Evolutionary conservation across 2,329 filamentous ascomycete genomes (phyloP).

Genomic region (Aspergillus candidus): DNA sequence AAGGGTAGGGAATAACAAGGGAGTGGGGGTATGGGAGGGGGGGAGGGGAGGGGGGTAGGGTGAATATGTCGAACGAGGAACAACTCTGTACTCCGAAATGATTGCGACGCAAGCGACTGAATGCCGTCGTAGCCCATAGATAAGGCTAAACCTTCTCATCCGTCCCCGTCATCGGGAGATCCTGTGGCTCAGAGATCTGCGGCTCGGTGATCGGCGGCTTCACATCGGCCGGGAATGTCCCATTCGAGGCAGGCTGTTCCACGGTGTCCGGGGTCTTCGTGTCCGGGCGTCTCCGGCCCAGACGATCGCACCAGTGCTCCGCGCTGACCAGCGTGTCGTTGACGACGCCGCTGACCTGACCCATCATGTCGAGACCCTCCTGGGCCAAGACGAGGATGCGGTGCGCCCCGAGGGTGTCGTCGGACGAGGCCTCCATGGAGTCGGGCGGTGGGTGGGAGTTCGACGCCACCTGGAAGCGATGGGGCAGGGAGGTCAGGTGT

Average conservation of each 20-base stretch:
- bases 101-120: too few relatives aligned
- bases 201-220: constrained; percentile 20
- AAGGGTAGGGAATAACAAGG: too few relatives aligned
- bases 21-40: too few relatives aligned
- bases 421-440: constrained; percentile 30
- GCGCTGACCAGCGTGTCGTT: constrained; percentile 86
- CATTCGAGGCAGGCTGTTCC: constrained; percentile 13
- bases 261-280: constrained; percentile 18
- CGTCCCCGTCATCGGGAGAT: constrained; percentile 33
- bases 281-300: constrained; percentile 51
- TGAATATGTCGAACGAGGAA: too few relatives aligned
- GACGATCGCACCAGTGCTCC: constrained; percentile 79
- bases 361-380: constrained; percentile 91
- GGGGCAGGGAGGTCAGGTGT: constrained; percentile 77
- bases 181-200: constrained; percentile 15
- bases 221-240: constrained; percentile 22
- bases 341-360: constrained; percentile 79
- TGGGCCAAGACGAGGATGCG: constrained; percentile 78
- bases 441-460: constrained; percentile 38
- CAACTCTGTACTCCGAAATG: too few relatives aligned
- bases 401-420: constrained; percentile 57
- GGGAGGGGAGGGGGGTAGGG: too few relatives aligned
- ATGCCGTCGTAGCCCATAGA: constrained; percentile 8
- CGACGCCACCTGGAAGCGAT: constrained; percentile 70
- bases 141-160: constrained; percentile 20